Base-by-base conservation (phyloP, 495 filamentous ascomycete genomes). In the Penicillium flavigenum region DNA sequence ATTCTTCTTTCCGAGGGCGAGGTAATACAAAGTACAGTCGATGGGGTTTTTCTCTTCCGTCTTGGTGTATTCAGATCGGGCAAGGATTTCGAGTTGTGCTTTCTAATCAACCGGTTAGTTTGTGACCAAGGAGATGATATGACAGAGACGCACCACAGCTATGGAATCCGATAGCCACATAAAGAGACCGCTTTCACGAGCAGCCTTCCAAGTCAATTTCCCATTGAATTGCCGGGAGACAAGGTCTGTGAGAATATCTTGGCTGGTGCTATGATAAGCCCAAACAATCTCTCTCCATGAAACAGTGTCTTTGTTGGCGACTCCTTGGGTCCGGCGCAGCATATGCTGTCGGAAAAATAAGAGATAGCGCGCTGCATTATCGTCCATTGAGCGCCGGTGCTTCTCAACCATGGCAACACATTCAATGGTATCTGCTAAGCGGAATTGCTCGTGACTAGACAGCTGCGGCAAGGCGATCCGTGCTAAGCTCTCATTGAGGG, bases 221-320 rank as follows among this genome's bases (percentile, higher is more conserved):
- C 85, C 86, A 61, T 89, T 84, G 70, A 87, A 90, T 59, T 94
- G 91, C 17, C 81, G 76, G 8, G 86, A 88, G n/a, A 96, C 88
- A 57, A 96, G 83, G 68, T 97, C 92, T 1, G 90, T 74, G 8
- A 99, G 76, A 42, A 98, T 94, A 67, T 98, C 95, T 71, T 99
- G 94, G 54, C 90, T 96, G 14, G 74, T 81, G 59, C 91, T 96
- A 70, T 97, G 91, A 62, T 88, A 93, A 20, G 93, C 95, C 92
- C 93, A 98, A 47, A 88, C 87, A 56, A 96, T 93, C 64, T 97
- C 93, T 69, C 95, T 80, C 90, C 92, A 99, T 5, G 89, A 88
- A 61, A 97, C 84, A 19, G 83, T 79, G 6, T 85, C 82, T 66
- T 84, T 85, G 61, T 81, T 83, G 8, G 83, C 68, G 17, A 78